Evolutionary conservation across 768 basidiomycete species (phyloP), one percentile per base, ranked within the genome.

Genomic region (Kwoniella pini): DNA sequence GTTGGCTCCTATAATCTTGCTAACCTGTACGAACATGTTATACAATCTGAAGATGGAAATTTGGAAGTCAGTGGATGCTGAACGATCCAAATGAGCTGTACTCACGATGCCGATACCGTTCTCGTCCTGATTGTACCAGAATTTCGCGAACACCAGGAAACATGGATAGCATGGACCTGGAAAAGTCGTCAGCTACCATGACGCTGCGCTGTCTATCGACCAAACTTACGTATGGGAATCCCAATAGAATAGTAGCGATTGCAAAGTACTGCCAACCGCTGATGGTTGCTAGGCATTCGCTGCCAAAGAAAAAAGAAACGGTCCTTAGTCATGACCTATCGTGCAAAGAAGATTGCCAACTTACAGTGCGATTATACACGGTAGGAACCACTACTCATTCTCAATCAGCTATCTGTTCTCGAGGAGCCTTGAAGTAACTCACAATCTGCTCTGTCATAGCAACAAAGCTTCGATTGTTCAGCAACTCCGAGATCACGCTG

Each of bases 11-110:
- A 75, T 74, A 54, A 76, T 74, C 4, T 62, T 63, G 1, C 55
- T 57, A 6, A 58, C 42, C 43, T 78, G 78, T 0, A 79, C 78
- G 2, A 51, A 19, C 69, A 79, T 78, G 57, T 79, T 78, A 62
- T 77, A 77, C 5, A 58, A 31, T 30, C 60, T 51, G 33, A 7
- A 15, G n/a, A n/a, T n/a, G n/a, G n/a, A n/a, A n/a, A n/a, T n/a
- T n/a, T n/a, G n/a, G n/a, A n/a, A n/a, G n/a, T n/a, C n/a, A n/a
- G n/a, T n/a, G n/a, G n/a, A n/a, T n/a, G n/a, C n/a, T n/a, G n/a
- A n/a, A n/a, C n/a, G n/a, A n/a, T n/a, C n/a, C n/a, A n/a, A n/a
- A n/a, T 24, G 21, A 17, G 22, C 9, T 44, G 50, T 10, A 64
- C 58, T 62, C 48, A 62, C 53, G 75, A 65, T 0, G 75, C 71